Evolutionary conservation across 805 yeast genomes (phyloP), one percentile per base, ranked within the genome.

Genomic region (Yarrowia porcina): DNA sequence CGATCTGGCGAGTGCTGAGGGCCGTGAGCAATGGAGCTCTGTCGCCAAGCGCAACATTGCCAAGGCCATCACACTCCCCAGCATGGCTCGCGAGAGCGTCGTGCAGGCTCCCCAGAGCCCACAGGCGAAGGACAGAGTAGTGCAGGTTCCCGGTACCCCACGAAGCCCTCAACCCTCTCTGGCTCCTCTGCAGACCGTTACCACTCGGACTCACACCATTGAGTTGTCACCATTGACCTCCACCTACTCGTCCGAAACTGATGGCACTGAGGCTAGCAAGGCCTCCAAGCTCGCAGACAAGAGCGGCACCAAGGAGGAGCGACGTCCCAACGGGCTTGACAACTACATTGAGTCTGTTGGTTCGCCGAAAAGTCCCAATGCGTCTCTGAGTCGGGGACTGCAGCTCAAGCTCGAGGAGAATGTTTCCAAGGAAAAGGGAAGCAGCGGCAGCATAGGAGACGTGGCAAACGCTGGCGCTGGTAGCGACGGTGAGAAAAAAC

Each of bases 401-500:
- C 50, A 47, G 32, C 61, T 52, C 21, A 57, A 64, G 38, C 64
- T 61, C 3, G 39, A 50, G 36, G 54, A 47, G 12, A 32, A 62
- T 7, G 50, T 42, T 3, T 49, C 54, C 41, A 39, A 47, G 42
- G 25, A 52, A 4, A 13, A 41, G 32, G 64, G 39, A 17, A 63
- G 63, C 20, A 42, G 61, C 32, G 25, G 56, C 13, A 33, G 56
- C 20, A 32, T 49, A 9, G 56, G 56, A 1, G 56, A 49, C 10
- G 25, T 28, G 9, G 3, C 52, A 3, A 18, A 28, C 8, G 35
- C 12, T 12, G 54, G 36, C 18, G 41, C 38, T 8, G 39, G 49
- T 15, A 64, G 63, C 8, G 71, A 66, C 30, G 70, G 69, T 21
- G 66, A 62, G 44, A 42, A 65, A 28, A 67, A 67, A 57, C 66